Evolutionary conservation across 2,329 filamentous ascomycete species (phyloP).

Genomic region (Penicillium sp.): DNA sequence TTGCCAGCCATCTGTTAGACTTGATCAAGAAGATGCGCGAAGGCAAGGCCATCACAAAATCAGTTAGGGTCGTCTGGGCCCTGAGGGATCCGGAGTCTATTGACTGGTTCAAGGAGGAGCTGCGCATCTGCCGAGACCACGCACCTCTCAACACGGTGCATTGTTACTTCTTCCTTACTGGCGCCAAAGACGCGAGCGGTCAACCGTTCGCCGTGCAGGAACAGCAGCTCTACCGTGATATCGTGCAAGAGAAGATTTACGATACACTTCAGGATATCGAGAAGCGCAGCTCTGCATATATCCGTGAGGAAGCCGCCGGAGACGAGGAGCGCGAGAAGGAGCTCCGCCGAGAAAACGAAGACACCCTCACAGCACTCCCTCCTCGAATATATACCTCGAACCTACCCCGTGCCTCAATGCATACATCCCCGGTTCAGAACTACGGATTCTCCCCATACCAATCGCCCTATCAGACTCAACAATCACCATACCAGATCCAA

Average conservation of each 20-base stretch:
- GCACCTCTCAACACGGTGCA: conserved; percentile 87
- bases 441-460: conserved; percentile 18
- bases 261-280: conserved; percentile 85
- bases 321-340: conserved; percentile 80
- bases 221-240: conserved; percentile 70
- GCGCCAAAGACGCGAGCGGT: conserved; percentile 62
- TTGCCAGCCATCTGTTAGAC: conserved; percentile 88
- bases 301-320: conserved; percentile 78
- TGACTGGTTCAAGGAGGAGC: conserved; percentile 97
- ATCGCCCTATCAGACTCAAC: not conserved
- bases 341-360: conserved; percentile 80
- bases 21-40: conserved; percentile 97
- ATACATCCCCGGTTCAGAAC: conserved; percentile 12
- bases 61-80: conserved; percentile 91
- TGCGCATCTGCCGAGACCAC: conserved; percentile 86
- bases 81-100: conserved; percentile 89
- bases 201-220: conserved; percentile 31
- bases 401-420: conserved; percentile 8
- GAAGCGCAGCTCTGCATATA: conserved; percentile 83
- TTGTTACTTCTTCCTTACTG: conserved; percentile 94
- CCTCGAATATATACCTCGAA: conserved; percentile 31
- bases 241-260: conserved; percentile 85
- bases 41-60: conserved; percentile 89
- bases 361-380: conserved; percentile 81
- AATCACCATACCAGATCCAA: not conserved